Evolutionary conservation across 192 early-diverging fungal species (phyloP).

Genomic region (Backusella morwellensis): DNA sequence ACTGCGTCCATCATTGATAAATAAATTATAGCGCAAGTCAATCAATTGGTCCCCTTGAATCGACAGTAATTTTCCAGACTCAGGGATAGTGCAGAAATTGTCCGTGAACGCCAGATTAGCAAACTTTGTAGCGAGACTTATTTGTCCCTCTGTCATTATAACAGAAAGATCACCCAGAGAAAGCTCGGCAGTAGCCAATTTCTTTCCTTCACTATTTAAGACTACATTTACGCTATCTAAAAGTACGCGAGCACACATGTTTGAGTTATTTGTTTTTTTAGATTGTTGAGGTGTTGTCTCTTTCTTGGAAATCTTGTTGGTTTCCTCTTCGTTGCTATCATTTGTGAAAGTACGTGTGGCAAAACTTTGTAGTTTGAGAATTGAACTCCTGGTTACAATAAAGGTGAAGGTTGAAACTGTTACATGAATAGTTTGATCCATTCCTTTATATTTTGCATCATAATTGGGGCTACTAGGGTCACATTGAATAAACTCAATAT

Average conservation of each 20-base stretch:
- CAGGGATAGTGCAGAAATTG: conserved; percentile 39
- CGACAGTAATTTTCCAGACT: conserved; percentile 48
- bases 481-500: conserved; percentile 58
- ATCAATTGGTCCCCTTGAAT: conserved; percentile 76
- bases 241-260: conserved; percentile 73
- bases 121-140: conserved; percentile 64
- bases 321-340: background rate
- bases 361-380: conserved; percentile 86
- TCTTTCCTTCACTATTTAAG: conserved; percentile 60
- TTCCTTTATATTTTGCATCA: conserved; percentile 52
- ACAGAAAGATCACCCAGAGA: conserved; percentile 56
- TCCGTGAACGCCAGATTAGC: conserved; percentile 70
- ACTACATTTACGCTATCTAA: conserved; percentile 34
- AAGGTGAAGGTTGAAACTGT: conserved; percentile 61
- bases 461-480: conserved; percentile 61
- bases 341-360: conserved; percentile 65
- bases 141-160: conserved; percentile 52
- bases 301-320: background rate
- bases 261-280: conserved; percentile 21
- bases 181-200: conserved; percentile 59
- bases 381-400: conserved; percentile 68
- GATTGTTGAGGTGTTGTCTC: conserved; percentile 29
- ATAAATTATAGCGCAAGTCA: conserved; percentile 72
- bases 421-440: conserved; percentile 70
- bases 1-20: conserved; percentile 37